Base-by-base conservation (phyloP, 768 basidiomycete species). In the Trametes cinnabarina region DNA sequence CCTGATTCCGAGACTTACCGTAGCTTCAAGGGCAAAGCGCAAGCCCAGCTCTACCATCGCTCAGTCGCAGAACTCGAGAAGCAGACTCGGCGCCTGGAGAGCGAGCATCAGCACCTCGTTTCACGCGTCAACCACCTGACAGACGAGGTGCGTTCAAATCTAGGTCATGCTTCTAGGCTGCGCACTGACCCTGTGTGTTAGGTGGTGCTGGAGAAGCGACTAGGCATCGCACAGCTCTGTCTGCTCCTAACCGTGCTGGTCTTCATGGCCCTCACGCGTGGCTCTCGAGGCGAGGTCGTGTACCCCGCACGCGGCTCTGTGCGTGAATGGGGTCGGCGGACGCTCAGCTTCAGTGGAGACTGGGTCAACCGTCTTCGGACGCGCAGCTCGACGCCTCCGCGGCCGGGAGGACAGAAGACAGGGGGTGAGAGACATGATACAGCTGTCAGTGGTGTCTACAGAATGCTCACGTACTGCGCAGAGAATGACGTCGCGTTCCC, bases 151-250 rank as follows among this genome's bases (percentile, higher is more conserved):
- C 22, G 70, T 58, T 39, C 57, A 17, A 25, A 7, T 12, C 30
- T 32, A 12, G 12, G 30, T 5, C 26, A 51, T 43, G 19, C 34
- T 9, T 23, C 20, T 19, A 25, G 23, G 46, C 28, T 28, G 47
- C 42, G n/a, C 15, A 17, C 50, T 57, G 10, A 51, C 23, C 11
- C 26, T 23, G 34, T 20, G 3, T 20, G 35, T 4, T 54, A 96
- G 91, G 84, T 97, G 30, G 75, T 87, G 0, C 79, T 94, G 48
- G 95, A 97, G 72, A 94, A 96, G 65, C 86, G 93, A 2, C 81
- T 97, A 0, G 88, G 94, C 2, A 84, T 97, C 20, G 90, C 89
- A 0, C 95, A 98, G 66, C 79, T 98, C 0, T 86, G 88, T 68
- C 79, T 95, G 6, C 78, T 96, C 5, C 77, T 97, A 3, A 83